Conservation (phyloP, 352 stramenopile species). For the Thraustotheca clavata region DNA sequence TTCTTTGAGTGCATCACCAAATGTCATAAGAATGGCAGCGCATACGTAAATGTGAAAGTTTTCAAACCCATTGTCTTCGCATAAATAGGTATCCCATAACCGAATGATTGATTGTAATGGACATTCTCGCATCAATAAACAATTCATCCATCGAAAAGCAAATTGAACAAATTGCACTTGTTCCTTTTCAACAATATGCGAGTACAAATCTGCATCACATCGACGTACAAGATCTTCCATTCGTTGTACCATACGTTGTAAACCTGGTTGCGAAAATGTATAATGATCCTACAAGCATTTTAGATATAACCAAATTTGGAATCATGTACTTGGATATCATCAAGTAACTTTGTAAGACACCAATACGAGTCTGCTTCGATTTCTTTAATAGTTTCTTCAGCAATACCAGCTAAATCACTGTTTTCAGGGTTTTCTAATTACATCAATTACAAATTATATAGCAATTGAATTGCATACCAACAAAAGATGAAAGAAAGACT, state of each 20-base stretch:
- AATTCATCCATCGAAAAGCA: conserved; percentile 99
- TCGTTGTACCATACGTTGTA: conserved; percentile 97
- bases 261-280: conserved; percentile 95
- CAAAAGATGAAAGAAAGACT: conserved; percentile 90
- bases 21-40: conserved; percentile 97
- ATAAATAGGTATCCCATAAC: conserved; percentile 99
- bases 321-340: conserved; percentile 84
- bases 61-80: conserved; percentile 98
- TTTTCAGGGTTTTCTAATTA: conserved; percentile 56
- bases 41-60: conserved; percentile 99
- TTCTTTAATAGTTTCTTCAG: conserved; percentile 55
- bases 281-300: conserved; percentile 91
- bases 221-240: conserved; percentile 96
- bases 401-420: conserved; percentile 57
- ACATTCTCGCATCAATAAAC: conserved; percentile 96
- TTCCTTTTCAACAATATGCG: conserved; percentile 90
- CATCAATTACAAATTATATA: neutral
- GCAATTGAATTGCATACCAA: conserved; percentile 33
- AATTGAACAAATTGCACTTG: conserved; percentile 99
- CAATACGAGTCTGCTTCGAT: conserved; percentile 98
- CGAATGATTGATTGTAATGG: conserved; percentile 91
- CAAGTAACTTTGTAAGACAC: conserved; percentile 97
- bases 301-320: neutral
- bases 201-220: conserved; percentile 92
- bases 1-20: conserved; percentile 88